Conservation (phyloP, 192 early-diverging fungal genomes). For the Rhizophagus clarus region DNA sequence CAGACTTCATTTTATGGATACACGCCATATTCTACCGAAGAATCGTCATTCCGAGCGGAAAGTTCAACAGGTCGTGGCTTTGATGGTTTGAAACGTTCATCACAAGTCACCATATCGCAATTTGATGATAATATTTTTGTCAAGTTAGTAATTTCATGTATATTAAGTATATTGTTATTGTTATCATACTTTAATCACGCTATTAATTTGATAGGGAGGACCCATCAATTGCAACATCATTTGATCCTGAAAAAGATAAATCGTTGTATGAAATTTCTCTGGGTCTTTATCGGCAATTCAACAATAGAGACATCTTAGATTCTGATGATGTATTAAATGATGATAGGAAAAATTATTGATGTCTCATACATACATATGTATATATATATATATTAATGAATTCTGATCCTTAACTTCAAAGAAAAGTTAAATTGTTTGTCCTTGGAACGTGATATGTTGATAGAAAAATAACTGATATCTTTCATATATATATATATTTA, state of each 20-base stretch:
- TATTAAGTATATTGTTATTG: background rate
- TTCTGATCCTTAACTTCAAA: too few species aligned
- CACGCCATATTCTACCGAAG: background rate
- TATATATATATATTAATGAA: too few species aligned
- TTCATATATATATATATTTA: too few species aligned
- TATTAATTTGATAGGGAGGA: background rate
- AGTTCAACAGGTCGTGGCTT: background rate
- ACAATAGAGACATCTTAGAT: background rate
- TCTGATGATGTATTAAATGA: background rate
- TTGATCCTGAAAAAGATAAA: slow-evolving; percentile 32
- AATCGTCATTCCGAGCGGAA: background rate
- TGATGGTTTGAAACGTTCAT: slow-evolving; percentile 19
- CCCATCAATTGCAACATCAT: slow-evolving; percentile 28
- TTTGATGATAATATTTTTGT: slow-evolving; percentile 18
- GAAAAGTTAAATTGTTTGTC: too few species aligned
- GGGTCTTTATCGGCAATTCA: slow-evolving; percentile 17
- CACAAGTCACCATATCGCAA: slow-evolving; percentile 16
- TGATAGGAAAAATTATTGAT: background rate
- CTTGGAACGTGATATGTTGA: too few species aligned
- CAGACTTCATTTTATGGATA: background rate
- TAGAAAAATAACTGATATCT: too few species aligned
- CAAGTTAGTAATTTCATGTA: background rate
- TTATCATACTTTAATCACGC: background rate
- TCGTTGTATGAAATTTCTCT: slow-evolving; percentile 19
- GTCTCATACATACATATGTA: too few species aligned